Evolutionary conservation across 2,329 filamentous ascomycete genomes (phyloP).

Genomic region (Claviceps sp.): DNA sequence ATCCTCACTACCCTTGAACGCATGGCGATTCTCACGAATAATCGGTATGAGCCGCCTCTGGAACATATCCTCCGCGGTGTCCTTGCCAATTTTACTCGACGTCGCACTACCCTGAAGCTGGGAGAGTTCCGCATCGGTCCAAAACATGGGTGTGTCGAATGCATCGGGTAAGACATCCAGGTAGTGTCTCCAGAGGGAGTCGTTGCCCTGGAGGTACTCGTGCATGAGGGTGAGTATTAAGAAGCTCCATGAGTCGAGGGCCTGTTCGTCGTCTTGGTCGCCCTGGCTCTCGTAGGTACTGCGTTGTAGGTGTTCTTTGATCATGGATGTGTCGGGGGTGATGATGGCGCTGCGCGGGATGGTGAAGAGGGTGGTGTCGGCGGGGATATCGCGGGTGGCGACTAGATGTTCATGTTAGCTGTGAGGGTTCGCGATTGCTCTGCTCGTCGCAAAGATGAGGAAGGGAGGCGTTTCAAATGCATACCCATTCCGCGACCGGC

Average conservation of each 20-base stretch:
- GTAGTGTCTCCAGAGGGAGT: conserved; percentile 65
- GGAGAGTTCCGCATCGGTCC: conserved; percentile 55
- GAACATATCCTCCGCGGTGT: conserved; percentile 58
- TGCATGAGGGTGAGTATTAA: conserved; percentile 71
- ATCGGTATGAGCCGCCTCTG: conserved; percentile 36
- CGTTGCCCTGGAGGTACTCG: conserved; percentile 46
- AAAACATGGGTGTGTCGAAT: conserved; percentile 89
- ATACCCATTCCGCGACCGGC: conserved; percentile 43
- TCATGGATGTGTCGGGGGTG: conserved; percentile 56
- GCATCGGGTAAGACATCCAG: conserved; percentile 55
- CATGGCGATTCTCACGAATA: conserved; percentile 27
- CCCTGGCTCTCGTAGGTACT: conserved; percentile 25
- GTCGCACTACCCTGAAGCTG: conserved; percentile 67
- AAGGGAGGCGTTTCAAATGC: too few species aligned
- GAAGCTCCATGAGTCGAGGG: conserved; percentile 40
- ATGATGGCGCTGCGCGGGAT: conserved; percentile 63
- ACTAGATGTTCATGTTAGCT: conserved; percentile 33
- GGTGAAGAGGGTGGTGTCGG: conserved; percentile 67
- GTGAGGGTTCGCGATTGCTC: not conserved
- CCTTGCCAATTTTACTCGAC: conserved; percentile 61
- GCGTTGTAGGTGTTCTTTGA: conserved; percentile 33
- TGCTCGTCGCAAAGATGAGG: too few species aligned
- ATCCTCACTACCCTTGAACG: conserved; percentile 26
- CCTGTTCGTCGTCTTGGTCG: conserved; percentile 20
- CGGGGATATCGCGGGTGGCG: conserved; percentile 52